Conservation (phyloP, 2,329 filamentous ascomycete species). For the Ascochyta clinopodiicola region DNA sequence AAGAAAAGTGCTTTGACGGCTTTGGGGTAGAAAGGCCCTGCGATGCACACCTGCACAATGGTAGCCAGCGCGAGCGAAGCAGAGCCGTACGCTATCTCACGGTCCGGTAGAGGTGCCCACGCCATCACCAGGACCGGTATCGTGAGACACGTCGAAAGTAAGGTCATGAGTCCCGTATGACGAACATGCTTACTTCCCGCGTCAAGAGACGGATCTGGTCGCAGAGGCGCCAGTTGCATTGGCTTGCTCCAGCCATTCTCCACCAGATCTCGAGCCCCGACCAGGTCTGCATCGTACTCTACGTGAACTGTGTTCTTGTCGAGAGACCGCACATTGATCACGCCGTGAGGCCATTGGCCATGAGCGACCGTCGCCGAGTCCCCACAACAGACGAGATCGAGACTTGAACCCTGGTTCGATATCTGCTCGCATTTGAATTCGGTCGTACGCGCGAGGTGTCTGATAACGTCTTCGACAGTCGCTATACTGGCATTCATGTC, state of each 20-base stretch:
- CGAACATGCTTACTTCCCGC: slow-evolving; percentile 63
- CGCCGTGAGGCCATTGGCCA: slow-evolving; percentile 32
- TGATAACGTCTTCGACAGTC: slow-evolving; percentile 53
- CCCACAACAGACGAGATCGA: slow-evolving; percentile 28
- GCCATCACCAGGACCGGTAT: slow-evolving; percentile 65
- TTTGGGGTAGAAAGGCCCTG: slow-evolving; percentile 70
- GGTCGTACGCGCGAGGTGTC: slow-evolving; percentile 62
- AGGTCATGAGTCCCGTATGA: slow-evolving; percentile 52
- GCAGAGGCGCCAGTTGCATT: slow-evolving; percentile 55
- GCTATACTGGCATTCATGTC: slow-evolving; percentile 55
- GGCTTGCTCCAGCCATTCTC: slow-evolving; percentile 39
- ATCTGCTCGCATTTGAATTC: slow-evolving; percentile 64
- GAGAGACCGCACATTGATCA: slow-evolving; percentile 23
- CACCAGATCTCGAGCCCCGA: slow-evolving; percentile 59
- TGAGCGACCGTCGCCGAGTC: slow-evolving; percentile 19
- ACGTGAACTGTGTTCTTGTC: slow-evolving; percentile 46
- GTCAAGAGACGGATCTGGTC: slow-evolving; percentile 55
- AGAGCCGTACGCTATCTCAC: slow-evolving; percentile 56
- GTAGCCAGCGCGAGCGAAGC: slow-evolving; percentile 70
- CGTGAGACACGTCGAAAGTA: slow-evolving; percentile 47
- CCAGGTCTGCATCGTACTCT: slow-evolving; percentile 54
- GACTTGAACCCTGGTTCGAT: slow-evolving; percentile 31
- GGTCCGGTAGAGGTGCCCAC: slow-evolving; percentile 67
- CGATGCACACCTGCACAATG: slow-evolving; percentile 68
- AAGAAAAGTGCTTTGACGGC: slow-evolving; percentile 68